Conservation (phyloP, 352 stramenopile species). For the Albugo candida region DNA sequence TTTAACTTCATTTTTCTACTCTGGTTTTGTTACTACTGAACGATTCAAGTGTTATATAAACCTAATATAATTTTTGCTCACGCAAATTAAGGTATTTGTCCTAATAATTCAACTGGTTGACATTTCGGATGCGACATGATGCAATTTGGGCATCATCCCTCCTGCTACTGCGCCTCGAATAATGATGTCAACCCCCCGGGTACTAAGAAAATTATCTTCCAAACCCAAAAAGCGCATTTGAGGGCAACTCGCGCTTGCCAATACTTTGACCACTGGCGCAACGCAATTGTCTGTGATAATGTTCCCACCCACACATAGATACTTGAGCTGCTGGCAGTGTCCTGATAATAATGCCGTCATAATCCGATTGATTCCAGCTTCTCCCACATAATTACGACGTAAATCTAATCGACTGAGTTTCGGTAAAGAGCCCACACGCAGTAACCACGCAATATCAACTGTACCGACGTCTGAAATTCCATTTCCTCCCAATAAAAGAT, state of each 20-base stretch:
- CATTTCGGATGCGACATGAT: slow-evolving; percentile 16
- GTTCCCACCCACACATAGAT: slow-evolving; percentile 70
- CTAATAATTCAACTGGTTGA: too few species aligned
- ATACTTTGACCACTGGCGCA: slow-evolving; percentile 33
- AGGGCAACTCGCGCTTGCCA: slow-evolving; percentile 36
- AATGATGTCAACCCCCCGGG: slow-evolving; percentile 46
- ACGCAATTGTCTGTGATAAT: slow-evolving; percentile 73
- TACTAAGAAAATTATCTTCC: slow-evolving; percentile 69
- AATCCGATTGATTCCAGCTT: slow-evolving; percentile 51
- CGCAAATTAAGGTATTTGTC: too few species aligned
- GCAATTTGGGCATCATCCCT: slow-evolving; percentile 69
- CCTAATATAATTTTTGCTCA: too few species aligned
- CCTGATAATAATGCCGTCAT: slow-evolving; percentile 34
- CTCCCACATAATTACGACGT: slow-evolving; percentile 64
- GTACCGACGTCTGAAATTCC: slow-evolving; percentile 56
- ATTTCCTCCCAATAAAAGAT: slow-evolving; percentile 52
- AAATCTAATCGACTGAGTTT: slow-evolving; percentile 51
- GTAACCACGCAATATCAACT: slow-evolving; percentile 44
- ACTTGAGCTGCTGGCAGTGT: slow-evolving; percentile 41
- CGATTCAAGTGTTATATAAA: too few species aligned
- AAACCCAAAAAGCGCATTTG: slow-evolving; percentile 64
- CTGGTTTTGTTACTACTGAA: too few species aligned
- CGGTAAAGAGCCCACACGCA: slow-evolving; percentile 38
- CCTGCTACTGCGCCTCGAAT: slow-evolving; percentile 50
- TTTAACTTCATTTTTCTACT: too few species aligned